A percentile compares a stretch with the other conserved stretches of the same genome.
phyloP scores from a whole-genome alignment of 1,284 basidiomycete genomes.

The Gomphus sp. region DNA sequence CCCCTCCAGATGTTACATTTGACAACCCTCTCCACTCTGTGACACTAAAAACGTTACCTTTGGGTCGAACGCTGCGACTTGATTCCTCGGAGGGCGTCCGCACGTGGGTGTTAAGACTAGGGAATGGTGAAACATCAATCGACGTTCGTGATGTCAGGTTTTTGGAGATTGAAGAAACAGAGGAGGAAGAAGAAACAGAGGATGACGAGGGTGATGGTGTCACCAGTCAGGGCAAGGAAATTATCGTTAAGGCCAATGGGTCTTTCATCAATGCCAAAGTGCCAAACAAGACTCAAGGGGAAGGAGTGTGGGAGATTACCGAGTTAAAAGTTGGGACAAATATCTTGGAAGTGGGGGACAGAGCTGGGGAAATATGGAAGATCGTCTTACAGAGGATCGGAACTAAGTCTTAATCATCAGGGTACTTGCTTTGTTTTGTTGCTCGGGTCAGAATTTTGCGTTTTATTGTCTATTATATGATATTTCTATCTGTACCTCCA shows the following conservation, averaged over 20 bases:
- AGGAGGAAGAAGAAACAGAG: constrained; percentile 30
- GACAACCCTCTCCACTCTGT: constrained; percentile 32
- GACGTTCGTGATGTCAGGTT: constrained; percentile 45
- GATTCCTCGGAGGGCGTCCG: constrained; percentile 57
- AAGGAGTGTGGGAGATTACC: constrained; percentile 9
- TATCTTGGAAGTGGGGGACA: constrained; percentile 10
- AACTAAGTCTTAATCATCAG: background rate
- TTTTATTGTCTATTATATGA: background rate
- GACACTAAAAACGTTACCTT: constrained; percentile 44
- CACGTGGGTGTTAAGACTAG: constrained; percentile 55
- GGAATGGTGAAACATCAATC: constrained; percentile 41
- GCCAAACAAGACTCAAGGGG: constrained; percentile 8
- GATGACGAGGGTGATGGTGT: constrained; percentile 12
- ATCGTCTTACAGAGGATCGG: constrained; percentile 9
- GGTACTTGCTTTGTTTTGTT: background rate
- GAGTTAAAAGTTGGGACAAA: constrained; percentile 9
- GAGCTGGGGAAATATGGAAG: constrained; percentile 12
- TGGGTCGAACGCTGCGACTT: constrained; percentile 39
- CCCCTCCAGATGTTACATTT: constrained; percentile 1
- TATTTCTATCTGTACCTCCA: background rate
- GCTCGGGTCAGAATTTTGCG: background rate
- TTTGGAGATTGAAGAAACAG: constrained; percentile 34
- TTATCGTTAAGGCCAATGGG: constrained; percentile 19
- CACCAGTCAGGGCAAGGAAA: constrained; percentile 23
- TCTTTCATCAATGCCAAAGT: constrained; percentile 1